Base-by-base conservation (phyloP, 257 asterid genomes). In the Orobanche coerulescens region DNA sequence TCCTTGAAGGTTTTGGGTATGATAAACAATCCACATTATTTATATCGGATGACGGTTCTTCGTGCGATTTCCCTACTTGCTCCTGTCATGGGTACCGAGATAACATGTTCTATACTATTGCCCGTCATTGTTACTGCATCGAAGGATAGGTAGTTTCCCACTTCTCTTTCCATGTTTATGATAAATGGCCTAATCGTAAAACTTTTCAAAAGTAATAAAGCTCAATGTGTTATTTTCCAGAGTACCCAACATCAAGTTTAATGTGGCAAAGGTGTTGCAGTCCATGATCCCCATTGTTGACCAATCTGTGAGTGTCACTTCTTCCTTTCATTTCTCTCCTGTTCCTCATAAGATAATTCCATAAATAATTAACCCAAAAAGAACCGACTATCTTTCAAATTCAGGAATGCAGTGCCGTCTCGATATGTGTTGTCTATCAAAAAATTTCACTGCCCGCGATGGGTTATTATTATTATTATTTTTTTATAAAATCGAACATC, bases 211-310 rank as follows among this genome's bases (percentile, higher is more conserved):
- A 20, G 30, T 63, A 15, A 61, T 62, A 6, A n/a, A 37, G 16
- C 34, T 61, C 58, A 54, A 60, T 28, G 19, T 33, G 19, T 25
- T 23, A 14, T 58, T 64, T 68, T 67, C 57, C 90, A 91, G 96
- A 78, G 97, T 91, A 56, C 95, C 97, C n/a, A 87, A 91, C 76
- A 82, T 91, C 58, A 91, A 87, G 73, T 91, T 91, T 66, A 90
- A 87, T 42, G 96, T 84, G 62, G 97, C 97, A 4, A 90, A 84
- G 81, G 95, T 90, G 63, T 71, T 90, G 83, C 93, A 90, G 72
- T 84, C 95, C 62, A 83, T 87, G 71, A 73, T 85, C 73, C 90
- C 95, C 54, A 83, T 90, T 6, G 95, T 87, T 26, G 96, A 87
- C 71, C 84, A 83, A 64, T 80, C 94, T 7, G 97, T 90, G 68